Conservation (phyloP, 1,139 yeast genomes). For the Candida pseudoviswanathii region DNA sequence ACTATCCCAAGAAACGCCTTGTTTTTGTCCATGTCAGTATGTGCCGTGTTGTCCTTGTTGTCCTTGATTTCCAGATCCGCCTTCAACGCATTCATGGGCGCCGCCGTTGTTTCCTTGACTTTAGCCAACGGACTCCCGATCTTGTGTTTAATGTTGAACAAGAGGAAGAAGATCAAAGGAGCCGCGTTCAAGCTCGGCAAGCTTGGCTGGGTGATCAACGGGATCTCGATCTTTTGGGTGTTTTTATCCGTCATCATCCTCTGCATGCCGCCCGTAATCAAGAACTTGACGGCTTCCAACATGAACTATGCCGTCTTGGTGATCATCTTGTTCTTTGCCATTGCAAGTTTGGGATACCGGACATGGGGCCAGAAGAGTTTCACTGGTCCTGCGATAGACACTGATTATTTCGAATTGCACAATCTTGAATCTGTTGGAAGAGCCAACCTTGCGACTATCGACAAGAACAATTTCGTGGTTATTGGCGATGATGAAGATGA, state of each 20-base stretch:
- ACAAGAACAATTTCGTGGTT: conserved; percentile 16
- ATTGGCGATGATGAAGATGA: conserved; percentile 16
- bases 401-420: conserved; percentile 47
- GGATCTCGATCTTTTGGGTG: conserved; percentile 63
- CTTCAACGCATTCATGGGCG: conserved; percentile 82
- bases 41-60: conserved; percentile 61
- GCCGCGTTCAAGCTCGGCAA: conserved; percentile 69
- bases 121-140: conserved; percentile 81
- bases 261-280: conserved; percentile 75
- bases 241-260: conserved; percentile 60
- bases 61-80: conserved; percentile 75
- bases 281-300: conserved; percentile 53
- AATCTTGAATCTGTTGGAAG: conserved; percentile 24
- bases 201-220: conserved; percentile 67
- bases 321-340: conserved; percentile 47
- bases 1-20: conserved; percentile 74
- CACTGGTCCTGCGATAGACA: conserved; percentile 65
- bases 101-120: conserved; percentile 78
- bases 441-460: conserved; percentile 4
- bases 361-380: conserved; percentile 64
- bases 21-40: conserved; percentile 65
- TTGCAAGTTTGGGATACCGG: conserved; percentile 54
- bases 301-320: conserved; percentile 81
- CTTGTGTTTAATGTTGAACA: conserved; percentile 59
- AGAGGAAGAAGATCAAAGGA: conserved; percentile 64